Evolutionary conservation across 2,329 filamentous ascomycete genomes (phyloP).

Genomic region (Ophiostoma piceae): DNA sequence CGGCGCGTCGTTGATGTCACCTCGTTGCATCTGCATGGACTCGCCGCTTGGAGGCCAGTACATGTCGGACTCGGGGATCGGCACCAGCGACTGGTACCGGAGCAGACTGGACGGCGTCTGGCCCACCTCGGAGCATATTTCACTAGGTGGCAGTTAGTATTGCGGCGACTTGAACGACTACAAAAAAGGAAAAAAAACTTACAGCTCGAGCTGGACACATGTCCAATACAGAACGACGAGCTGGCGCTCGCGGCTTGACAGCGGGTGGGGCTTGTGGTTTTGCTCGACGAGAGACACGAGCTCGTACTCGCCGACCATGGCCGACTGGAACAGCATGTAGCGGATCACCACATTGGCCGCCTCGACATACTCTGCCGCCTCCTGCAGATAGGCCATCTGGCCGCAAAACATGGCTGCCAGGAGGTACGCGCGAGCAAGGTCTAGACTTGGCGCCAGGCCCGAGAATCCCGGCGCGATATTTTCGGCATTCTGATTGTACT

Average conservation of each 20-base stretch:
- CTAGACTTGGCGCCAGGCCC: conserved; percentile 13
- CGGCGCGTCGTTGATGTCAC: not conserved
- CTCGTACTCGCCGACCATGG: not conserved
- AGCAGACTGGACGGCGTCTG: conserved; percentile 21
- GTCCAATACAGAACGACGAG: conserved; percentile 25
- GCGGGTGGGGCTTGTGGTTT: conserved; percentile 5
- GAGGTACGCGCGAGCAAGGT: conserved; percentile 25
- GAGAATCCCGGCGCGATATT: not conserved
- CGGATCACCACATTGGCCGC: conserved; percentile 19
- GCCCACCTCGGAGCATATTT: conserved; percentile 21
- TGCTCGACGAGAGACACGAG: conserved; percentile 22
- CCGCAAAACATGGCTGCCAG: conserved; percentile 26
- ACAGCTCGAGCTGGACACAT: conserved; percentile 26
- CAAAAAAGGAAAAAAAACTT: conserved; percentile 5
- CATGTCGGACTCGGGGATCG: conserved; percentile 19
- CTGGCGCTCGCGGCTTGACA: conserved; percentile 21
- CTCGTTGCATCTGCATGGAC: not conserved
- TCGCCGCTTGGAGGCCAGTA: not conserved
- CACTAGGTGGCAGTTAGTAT: conserved; percentile 13
- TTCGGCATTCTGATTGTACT: not conserved
- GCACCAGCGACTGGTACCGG: conserved; percentile 22
- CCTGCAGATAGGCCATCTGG: conserved; percentile 22
- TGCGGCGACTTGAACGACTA: not conserved
- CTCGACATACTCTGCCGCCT: conserved; percentile 22
- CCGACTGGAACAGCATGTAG: conserved; percentile 17